A percentile compares a stretch with the other conserved stretches of the same genome.
These are phyloP conservation scores for Colletotrichum viniferum DNA, from an alignment of 2,329 filamentous ascomycete species.

Conservation along the genomic window DNA sequence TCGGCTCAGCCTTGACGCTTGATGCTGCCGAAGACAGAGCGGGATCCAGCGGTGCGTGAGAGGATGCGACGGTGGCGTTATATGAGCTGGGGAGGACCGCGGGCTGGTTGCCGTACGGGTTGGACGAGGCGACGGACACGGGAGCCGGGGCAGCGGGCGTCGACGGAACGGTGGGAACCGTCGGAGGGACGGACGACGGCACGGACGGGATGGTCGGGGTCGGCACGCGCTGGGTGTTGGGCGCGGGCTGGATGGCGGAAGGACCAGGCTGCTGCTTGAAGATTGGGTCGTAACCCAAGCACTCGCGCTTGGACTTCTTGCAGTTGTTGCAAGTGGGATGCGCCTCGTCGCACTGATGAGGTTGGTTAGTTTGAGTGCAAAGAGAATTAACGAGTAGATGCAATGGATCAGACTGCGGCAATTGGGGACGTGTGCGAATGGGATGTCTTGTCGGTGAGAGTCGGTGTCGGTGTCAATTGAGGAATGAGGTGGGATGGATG, in stretches of 20 bases:
- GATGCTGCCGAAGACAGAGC: conserved; percentile 31
- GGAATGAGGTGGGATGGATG: not conserved
- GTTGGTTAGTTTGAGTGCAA: not conserved
- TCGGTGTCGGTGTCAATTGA: not conserved
- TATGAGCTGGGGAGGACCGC: conserved; percentile 49
- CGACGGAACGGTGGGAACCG: conserved; percentile 17
- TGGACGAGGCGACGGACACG: conserved; percentile 28
- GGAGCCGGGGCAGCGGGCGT: conserved; percentile 28
- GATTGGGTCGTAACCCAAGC: conserved; percentile 84
- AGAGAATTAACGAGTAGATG: not conserved
- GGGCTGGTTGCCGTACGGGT: conserved; percentile 51
- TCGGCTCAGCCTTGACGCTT: conserved; percentile 39
- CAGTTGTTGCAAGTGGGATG: conserved; percentile 92
- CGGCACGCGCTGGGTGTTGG: conserved; percentile 48
- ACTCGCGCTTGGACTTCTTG: conserved; percentile 87
- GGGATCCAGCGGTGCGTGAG: conserved; percentile 27
- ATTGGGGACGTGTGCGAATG: not conserved
- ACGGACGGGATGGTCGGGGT: conserved; percentile 38
- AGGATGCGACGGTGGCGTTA: conserved; percentile 23
- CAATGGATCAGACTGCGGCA: not conserved
- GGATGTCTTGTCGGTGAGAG: not conserved
- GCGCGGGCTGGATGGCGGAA: conserved; percentile 73
- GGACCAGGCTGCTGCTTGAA: conserved; percentile 78
- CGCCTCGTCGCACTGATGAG: conserved; percentile 85
- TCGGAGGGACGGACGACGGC: conserved; percentile 34